Base-by-base conservation (phyloP, 371 early-diverging fungal genomes). In the Zopfochytrium polystomum region DNA sequence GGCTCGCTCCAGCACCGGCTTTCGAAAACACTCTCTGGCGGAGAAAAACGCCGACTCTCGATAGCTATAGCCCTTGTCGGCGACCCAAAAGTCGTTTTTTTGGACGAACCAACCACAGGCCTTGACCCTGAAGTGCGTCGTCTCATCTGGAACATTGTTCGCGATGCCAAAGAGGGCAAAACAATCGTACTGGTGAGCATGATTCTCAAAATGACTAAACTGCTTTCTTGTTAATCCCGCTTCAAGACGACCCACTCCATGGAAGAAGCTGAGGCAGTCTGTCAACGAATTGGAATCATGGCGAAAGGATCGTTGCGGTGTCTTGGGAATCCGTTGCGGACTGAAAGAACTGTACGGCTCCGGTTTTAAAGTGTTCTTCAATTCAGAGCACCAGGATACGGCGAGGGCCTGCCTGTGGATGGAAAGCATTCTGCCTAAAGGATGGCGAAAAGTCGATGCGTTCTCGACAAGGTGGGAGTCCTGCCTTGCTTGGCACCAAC, bases 271-370 rank as follows among this genome's bases (percentile, higher is more conserved):
- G n/a, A n/a, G n/a, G n/a, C n/a, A n/a, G n/a, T n/a, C n/a, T n/a
- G n/a, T n/a, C n/a, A n/a, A n/a, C n/a, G n/a, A n/a, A 85, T 89
- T 50, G 87, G 83, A 30, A 88, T 89, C 52, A 87, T 86, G 85
- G 83, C 87, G 48, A 82, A 86, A 49, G 88, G 87, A 20, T 80
- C 80, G 0, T 58, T 89, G 45, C 77, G 85, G 25, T 88, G 88
- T 62, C 59, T 85, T 27, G 87, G 81, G 32, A 71, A 72, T 30
- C 85, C 72, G 44, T 67, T 83, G 18, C 75, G n/a, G 83, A 6
- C 76, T 89, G 15, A 89, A 89, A 72, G 71, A 86, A 23, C 56
- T 83, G 20, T 89, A 88, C 67, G 88, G 88, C 6, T 65, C 80
- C 35, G 89, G 90, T 0, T 90, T 85, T 74, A 82, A 83, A 67